Conservation (phyloP, 1,284 basidiomycete genomes). For the Schizopora paradoxa region DNA sequence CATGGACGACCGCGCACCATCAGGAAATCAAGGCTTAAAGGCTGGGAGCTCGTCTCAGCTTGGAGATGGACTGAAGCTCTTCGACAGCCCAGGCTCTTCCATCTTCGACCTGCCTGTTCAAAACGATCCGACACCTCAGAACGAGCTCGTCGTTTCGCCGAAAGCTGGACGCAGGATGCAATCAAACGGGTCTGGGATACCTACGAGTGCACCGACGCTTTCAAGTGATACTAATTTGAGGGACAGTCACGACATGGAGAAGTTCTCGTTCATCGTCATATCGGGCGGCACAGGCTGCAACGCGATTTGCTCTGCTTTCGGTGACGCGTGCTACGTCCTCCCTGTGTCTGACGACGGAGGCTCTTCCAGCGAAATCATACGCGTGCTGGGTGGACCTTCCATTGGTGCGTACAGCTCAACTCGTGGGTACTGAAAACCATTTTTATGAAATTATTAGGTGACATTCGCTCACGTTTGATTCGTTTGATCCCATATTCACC, state of each 20-base stretch:
- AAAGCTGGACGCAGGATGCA: too few relatives aligned
- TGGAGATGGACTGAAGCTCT: too few relatives aligned
- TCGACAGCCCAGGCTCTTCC: constrained; percentile 63
- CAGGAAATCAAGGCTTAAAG: too few relatives aligned
- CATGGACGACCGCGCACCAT: too few relatives aligned
- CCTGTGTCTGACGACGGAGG: constrained; percentile 87
- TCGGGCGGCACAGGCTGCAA: constrained; percentile 84
- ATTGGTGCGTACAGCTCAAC: constrained; percentile 45
- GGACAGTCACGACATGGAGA: background rate
- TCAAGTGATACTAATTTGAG: background rate
- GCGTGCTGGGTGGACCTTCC: constrained; percentile 78
- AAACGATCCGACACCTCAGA: constrained; percentile 23
- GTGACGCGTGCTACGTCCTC: constrained; percentile 62
- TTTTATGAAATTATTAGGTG: constrained; percentile 41
- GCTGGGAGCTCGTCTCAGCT: too few relatives aligned
- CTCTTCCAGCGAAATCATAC: constrained; percentile 80
- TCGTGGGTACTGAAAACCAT: background rate
- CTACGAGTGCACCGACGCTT: background rate
- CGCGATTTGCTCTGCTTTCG: constrained; percentile 71
- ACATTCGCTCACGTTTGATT: constrained; percentile 78
- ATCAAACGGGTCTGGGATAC: too few relatives aligned
- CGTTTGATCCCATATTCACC: constrained; percentile 70
- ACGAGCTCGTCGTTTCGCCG: too few relatives aligned
- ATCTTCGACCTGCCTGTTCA: constrained; percentile 64
- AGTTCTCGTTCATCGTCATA: constrained; percentile 53